phyloP scores from a whole-genome alignment of 2,329 filamentous ascomycete species.

The Lasiodiplodia theobromae region DNA sequence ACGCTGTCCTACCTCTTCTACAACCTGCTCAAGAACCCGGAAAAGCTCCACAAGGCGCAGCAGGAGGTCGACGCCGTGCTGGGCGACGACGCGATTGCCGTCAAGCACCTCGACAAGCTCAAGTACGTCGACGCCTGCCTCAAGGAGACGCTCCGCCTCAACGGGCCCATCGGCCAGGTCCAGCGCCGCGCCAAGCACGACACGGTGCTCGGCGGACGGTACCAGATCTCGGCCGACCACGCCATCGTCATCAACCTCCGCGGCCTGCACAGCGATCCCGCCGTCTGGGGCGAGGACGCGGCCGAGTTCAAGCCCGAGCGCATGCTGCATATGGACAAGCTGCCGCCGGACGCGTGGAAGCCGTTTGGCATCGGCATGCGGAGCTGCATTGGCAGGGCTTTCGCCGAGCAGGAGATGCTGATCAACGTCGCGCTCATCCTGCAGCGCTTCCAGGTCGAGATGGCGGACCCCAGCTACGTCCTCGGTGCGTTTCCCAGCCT shows the following conservation, averaged over 20 bases:
- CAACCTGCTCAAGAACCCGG: constrained; percentile 63
- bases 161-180: constrained; percentile 58
- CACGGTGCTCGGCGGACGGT: constrained; percentile 55
- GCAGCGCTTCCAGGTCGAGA: constrained; percentile 73
- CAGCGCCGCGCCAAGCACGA: constrained; percentile 50
- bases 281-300: constrained; percentile 39
- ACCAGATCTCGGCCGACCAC: constrained; percentile 62
- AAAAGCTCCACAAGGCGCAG: constrained; percentile 24
- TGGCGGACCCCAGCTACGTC: constrained; percentile 67
- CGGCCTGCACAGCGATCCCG: constrained; percentile 41
- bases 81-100: constrained; percentile 55
- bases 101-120: constrained; percentile 69
- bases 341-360: constrained; percentile 42
- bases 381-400: constrained; percentile 74
- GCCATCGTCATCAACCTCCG: constrained; percentile 58
- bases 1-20: constrained; percentile 71
- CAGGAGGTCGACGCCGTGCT: constrained; percentile 5
- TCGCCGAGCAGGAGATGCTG: constrained; percentile 73
- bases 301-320: constrained; percentile 50
- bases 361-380: constrained; percentile 77
- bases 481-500: constrained; percentile 42
- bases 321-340: constrained; percentile 71
- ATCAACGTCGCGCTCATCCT: constrained; percentile 54
- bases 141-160: constrained; percentile 57
- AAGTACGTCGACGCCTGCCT: constrained; percentile 55